Evolutionary conservation across 2,329 filamentous ascomycete genomes (phyloP).

Genomic region (Remersonia thermophila): DNA sequence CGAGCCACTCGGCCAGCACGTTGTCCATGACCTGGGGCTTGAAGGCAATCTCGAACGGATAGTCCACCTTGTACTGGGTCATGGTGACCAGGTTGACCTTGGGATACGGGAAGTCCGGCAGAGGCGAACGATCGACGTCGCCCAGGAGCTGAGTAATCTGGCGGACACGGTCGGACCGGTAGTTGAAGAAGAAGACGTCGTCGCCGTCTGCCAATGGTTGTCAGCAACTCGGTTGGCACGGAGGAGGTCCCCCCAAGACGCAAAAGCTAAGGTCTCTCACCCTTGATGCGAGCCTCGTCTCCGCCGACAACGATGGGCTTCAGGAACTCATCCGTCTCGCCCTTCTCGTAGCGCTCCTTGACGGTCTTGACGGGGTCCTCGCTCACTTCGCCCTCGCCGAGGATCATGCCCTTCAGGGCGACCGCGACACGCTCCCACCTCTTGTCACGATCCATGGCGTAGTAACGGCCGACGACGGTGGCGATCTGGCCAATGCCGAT

Average conservation of each 20-base stretch:
- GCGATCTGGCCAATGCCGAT: conserved; percentile 78
- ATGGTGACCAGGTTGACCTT: conserved; percentile 90
- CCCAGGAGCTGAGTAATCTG: conserved; percentile 93
- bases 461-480: conserved; percentile 92
- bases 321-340: conserved; percentile 92
- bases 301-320: conserved; percentile 94
- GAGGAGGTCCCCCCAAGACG: too few species aligned
- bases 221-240: too few species aligned
- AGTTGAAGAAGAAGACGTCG: conserved; percentile 99
- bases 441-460: conserved; percentile 99
- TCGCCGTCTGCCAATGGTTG: conserved; percentile 57
- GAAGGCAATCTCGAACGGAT: conserved; percentile 84
- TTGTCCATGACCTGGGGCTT: conserved; percentile 93
- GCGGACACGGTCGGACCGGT: conserved; percentile 92
- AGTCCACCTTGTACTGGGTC: conserved; percentile 96
- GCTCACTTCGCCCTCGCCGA: conserved; percentile 76
- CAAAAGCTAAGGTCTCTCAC: too few species aligned
- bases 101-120: conserved; percentile 85
- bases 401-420: conserved; percentile 73
- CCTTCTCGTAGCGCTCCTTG: conserved; percentile 74
- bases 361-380: conserved; percentile 77
- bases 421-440: conserved; percentile 92
- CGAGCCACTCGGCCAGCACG: conserved; percentile 93
- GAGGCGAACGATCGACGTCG: conserved; percentile 79
- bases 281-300: conserved; percentile 72